Percentiles rank a stretch among this genome's conserved stretches.
These are phyloP conservation scores for Phlyctochytrium arcticum DNA, from an alignment of 192 early-diverging fungal species.

Conservation along the genomic window DNA sequence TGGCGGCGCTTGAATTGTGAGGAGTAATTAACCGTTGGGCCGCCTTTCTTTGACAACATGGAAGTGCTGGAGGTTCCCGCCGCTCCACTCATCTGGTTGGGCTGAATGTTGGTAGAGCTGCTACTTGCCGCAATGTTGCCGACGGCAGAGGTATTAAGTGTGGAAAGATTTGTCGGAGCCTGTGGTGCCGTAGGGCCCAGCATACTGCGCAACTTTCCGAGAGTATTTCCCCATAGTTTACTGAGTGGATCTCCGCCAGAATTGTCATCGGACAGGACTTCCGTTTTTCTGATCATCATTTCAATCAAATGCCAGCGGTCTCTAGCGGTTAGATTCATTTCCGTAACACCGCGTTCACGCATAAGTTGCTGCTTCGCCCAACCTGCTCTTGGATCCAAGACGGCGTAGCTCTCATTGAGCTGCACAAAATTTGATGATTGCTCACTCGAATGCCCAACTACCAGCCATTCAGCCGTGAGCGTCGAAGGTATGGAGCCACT, in stretches of 20 bases:
- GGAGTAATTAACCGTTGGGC: constrained; percentile 33
- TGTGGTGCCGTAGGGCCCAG: neutral
- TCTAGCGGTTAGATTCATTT: constrained; percentile 33
- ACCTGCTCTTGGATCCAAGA: constrained; percentile 50
- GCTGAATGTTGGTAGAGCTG: constrained; percentile 1
- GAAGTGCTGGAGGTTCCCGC: constrained; percentile 10
- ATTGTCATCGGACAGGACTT: constrained; percentile 16
- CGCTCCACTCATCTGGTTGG: neutral
- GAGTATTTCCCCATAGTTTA: constrained; percentile 24
- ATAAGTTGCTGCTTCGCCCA: constrained; percentile 47
- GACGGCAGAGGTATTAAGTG: neutral
- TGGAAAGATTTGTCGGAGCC: neutral
- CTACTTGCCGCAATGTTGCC: neutral
- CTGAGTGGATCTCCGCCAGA: constrained; percentile 13
- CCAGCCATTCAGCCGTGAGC: constrained; percentile 51
- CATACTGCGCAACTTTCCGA: constrained; percentile 8
- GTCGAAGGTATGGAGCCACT: constrained; percentile 53
- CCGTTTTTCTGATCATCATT: constrained; percentile 38
- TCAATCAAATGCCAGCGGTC: constrained; percentile 26
- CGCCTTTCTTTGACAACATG: constrained; percentile 23
- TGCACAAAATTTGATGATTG: constrained; percentile 26
- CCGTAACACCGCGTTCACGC: constrained; percentile 33
- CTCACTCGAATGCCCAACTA: constrained; percentile 50
- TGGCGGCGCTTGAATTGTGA: constrained; percentile 53
- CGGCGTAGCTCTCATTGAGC: constrained; percentile 45